Conservation (phyloP, 2,329 filamentous ascomycete genomes). For the Myriosclerotinia duriaeana region DNA sequence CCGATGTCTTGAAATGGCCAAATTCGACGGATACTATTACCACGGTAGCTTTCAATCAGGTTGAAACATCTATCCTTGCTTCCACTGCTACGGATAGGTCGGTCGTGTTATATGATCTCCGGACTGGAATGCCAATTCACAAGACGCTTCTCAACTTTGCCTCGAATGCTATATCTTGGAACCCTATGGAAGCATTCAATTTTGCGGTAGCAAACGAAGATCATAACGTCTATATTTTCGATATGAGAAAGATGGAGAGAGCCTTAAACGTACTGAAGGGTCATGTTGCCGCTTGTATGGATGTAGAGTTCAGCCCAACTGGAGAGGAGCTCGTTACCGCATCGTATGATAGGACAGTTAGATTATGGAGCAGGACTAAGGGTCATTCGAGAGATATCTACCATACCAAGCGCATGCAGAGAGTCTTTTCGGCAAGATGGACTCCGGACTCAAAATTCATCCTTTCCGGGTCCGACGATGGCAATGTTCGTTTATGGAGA, state of each 20-base stretch:
- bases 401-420: conserved; percentile 97
- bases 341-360: conserved; percentile 82
- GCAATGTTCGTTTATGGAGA: conserved; percentile 87
- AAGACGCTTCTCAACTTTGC: conserved; percentile 81
- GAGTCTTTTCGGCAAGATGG: conserved; percentile 81
- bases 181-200: conserved; percentile 96
- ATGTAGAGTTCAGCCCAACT: conserved; percentile 91
- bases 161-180: conserved; percentile 84
- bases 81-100: conserved; percentile 83
- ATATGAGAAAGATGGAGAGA: conserved; percentile 86
- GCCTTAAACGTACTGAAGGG: conserved; percentile 88
- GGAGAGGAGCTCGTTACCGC: conserved; percentile 91
- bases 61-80: conserved; percentile 86
- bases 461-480: conserved; percentile 88
- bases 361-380: conserved; percentile 76
- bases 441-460: conserved; percentile 89
- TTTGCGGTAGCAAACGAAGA: conserved; percentile 92
- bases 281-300: conserved; percentile 89
- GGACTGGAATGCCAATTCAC: conserved; percentile 78
- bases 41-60: conserved; percentile 84
- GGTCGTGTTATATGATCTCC: conserved; percentile 86
- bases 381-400: conserved; percentile 92
- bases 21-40: conserved; percentile 89
- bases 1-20: conserved; percentile 83
- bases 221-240: conserved; percentile 65